These are phyloP conservation scores for Fusarium sp. DNA, from an alignment of 2,329 filamentous ascomycete genomes.

Conservation along the genomic window DNA sequence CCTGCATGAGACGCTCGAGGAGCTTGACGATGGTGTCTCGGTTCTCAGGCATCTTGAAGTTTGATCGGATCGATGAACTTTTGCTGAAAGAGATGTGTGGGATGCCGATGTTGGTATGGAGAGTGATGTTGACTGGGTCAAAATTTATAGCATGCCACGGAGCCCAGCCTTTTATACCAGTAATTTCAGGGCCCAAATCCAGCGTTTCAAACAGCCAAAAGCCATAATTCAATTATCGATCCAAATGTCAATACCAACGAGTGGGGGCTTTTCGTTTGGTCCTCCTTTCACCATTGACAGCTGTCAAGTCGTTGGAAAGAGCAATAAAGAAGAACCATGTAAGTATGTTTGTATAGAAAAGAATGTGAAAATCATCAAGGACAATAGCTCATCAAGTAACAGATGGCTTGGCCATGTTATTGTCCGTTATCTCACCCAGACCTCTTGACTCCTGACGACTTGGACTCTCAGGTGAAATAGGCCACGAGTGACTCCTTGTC, in stretches of 20 bases:
- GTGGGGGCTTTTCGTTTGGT: neutral
- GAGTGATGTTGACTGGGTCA: constrained; percentile 3
- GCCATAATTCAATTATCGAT: neutral
- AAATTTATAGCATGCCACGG: neutral
- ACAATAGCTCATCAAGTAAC: neutral
- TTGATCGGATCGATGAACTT: neutral
- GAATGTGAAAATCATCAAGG: neutral
- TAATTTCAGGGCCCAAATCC: neutral
- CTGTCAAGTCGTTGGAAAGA: neutral
- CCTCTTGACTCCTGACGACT: neutral
- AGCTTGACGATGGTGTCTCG: constrained; percentile 5
- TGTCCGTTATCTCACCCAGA: neutral
- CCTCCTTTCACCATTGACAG: neutral
- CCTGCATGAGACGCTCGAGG: neutral
- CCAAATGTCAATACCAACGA: neutral
- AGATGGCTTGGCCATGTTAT: neutral
- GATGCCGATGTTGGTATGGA: neutral
- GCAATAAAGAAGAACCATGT: neutral
- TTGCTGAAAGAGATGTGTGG: neutral
- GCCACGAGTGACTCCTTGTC: constrained; percentile 1
- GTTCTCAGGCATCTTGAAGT: neutral
- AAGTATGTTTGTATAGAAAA: neutral
- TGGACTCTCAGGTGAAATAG: constrained; percentile 6
- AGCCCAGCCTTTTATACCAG: neutral
- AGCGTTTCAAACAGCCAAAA: neutral